Base-by-base conservation (phyloP, 2,329 filamentous ascomycete genomes). In the Neonectria coccinea region DNA sequence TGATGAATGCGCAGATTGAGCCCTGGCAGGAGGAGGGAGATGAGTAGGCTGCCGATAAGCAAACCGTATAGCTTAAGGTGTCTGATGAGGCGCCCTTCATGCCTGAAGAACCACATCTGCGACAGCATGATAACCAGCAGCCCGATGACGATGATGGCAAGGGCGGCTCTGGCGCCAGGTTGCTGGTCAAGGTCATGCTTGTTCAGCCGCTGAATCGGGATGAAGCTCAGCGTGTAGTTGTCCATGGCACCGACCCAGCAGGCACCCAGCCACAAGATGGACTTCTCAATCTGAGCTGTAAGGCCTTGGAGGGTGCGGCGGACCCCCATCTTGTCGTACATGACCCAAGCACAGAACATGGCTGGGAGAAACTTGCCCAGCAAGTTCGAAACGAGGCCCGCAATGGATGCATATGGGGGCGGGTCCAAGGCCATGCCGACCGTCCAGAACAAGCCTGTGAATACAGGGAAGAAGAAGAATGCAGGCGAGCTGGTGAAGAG, bases 191-290 rank as follows among this genome's bases (percentile, higher is more conserved):
- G 88, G 75, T 99, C 96, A 76, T 97, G 93, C 0, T 91, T 89
- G 9, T 92, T 98, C n/a, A 99, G 85, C 2, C 96, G 91, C 78
- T 94, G 89, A 69, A 99, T 96, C 0, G 96, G 96, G 66, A 99
- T 97, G 80, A 92, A 91, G 73, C 93, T 92, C 74, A 99, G 93
- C 0, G 96, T 98, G 79, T 97, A 97, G 79, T 98, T 98, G 74
- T 95, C 95, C 70, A 99, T 81, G 1, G 93, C 91, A 16, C 94
- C 96, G 42, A 97, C 88, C 91, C 97, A 99, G 75, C 92, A 94
- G 8, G 89, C 91, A 1, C 94, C 94, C 1, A 99, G 84, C 91
- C 94, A 98, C 29, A 98, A 84, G 3, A 98, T 79, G 0, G 93
- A 92, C 83, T 97, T 97, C 75, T 97, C 95, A 47, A 97, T 73